Evolutionary conservation across 441 rosid genomes (phyloP).

Genomic region (Euphorbia celastroides): DNA sequence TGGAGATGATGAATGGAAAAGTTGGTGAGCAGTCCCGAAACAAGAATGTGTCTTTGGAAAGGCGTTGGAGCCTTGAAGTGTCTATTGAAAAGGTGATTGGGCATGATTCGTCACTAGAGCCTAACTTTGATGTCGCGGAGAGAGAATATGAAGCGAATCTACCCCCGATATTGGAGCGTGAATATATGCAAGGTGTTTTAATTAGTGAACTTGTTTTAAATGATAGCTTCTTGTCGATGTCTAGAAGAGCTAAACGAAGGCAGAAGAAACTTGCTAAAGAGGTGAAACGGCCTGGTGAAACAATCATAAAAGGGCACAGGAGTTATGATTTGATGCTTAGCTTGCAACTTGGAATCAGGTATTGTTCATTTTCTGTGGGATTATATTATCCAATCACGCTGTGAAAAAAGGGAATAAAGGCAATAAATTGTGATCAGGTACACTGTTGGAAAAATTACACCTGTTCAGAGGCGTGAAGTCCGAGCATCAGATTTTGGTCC

Average conservation of each 20-base stretch:
- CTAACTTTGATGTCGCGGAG: conserved; percentile 37
- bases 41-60: conserved; percentile 69
- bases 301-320: conserved; percentile 91
- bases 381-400: too few relatives aligned
- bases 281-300: conserved; percentile 88
- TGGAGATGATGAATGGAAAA: conserved; percentile 58
- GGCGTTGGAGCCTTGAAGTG: conserved; percentile 98
- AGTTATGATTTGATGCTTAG: conserved; percentile 97
- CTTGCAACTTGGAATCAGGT: conserved; percentile 98
- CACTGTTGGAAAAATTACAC: conserved; percentile 96
- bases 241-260: conserved; percentile 70
- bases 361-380: background rate
- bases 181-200: conserved; percentile 96
- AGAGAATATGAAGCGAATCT: conserved; percentile 31
- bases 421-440: conserved; percentile 55
- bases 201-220: conserved; percentile 82
- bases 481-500: conserved; percentile 88
- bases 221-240: conserved; percentile 52
- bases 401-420: too few relatives aligned
- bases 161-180: conserved; percentile 79
- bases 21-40: conserved; percentile 63
- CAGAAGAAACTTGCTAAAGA: conserved; percentile 71
- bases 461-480: conserved; percentile 88
- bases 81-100: conserved; percentile 91
- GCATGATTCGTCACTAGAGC: conserved; percentile 56